Evolutionary conservation across 495 filamentous ascomycete species (phyloP).

Genomic region (Oidiodendron maius): DNA sequence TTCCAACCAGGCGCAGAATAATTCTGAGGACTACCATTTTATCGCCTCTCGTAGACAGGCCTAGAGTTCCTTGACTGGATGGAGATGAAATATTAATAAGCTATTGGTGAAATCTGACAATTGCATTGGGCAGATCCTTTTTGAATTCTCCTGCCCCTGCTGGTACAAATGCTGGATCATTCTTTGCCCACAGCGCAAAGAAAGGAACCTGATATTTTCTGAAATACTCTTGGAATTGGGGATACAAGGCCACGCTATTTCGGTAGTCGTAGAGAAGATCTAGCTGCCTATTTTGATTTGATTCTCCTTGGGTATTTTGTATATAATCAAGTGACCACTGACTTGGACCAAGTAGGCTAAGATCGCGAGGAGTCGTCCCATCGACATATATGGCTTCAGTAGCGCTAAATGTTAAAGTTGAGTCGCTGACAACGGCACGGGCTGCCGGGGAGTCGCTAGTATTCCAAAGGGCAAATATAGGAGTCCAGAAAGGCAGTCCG

Average conservation of each 20-base stretch:
- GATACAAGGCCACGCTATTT: conserved; percentile 42
- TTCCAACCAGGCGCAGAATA: too few relatives aligned
- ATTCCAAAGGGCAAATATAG: conserved; percentile 42
- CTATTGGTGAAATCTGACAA: too few relatives aligned
- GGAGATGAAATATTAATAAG: too few relatives aligned
- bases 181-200: conserved; percentile 57
- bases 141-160: conserved; percentile 56
- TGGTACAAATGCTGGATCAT: conserved; percentile 51
- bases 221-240: conserved; percentile 54
- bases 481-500: conserved; percentile 50
- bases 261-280: conserved; percentile 50
- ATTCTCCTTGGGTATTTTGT: too few relatives aligned
- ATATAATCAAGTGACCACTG: too few relatives aligned
- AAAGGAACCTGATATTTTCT: conserved; percentile 46
- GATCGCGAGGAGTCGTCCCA: conserved; percentile 45
- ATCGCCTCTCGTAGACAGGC: too few relatives aligned
- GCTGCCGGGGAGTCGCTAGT: conserved; percentile 29
- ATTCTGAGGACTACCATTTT: too few relatives aligned
- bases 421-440: conserved; percentile 30
- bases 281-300: conserved; percentile 50
- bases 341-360: conserved; percentile 41
- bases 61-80: too few relatives aligned
- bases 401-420: conserved; percentile 36
- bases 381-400: conserved; percentile 51
- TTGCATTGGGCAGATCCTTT: conserved; percentile 45